Base-by-base conservation (phyloP, 2,329 filamentous ascomycete genomes). In the Aspergillus texensis region DNA sequence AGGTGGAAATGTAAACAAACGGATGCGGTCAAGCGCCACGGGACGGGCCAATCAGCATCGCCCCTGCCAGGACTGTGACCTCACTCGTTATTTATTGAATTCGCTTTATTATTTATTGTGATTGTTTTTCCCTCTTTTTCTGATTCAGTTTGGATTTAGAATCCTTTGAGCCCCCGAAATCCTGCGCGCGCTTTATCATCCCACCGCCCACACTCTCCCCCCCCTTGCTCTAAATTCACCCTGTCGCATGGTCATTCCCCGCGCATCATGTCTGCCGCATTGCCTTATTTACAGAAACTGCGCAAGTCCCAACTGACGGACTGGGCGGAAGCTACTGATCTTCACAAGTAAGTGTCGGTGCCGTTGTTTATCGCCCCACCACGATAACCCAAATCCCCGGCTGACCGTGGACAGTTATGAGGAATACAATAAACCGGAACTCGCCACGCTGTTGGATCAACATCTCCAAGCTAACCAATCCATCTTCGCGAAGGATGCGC, bases 301-400 rank as follows among this genome's bases (percentile, higher is more conserved):
- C 90, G 91, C 82, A 96, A 96, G 85, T 85, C 84, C 71, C 92
- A 94, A 68, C 86, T 97, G 62, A 78, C 88, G 71, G 89, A 91
- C 67, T 84, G 96, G 66, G 92, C 92, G 64, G 86, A 91, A 68
- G 81, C 84, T 54, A 85, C 91, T 66, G 90, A 90, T 63, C 82
- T 94, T 60, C 84, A 87, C 75, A 86, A 91, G 93, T 96, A 87
- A 74, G 89, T 86, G 65, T 24, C 50, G 24, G 32, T 28, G 26
- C 46, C 46, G 50, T 45, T 24, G 57, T 41, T 62, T 34, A 61
- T 53, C 46, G 41, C 46, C 52, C 50, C 45, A 39, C 55, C 39
- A 19, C 30, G 32, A 39, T 39, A 34, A 48, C 26, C 26, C 60
- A 45, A 45, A 36, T 36, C 50, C 46, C 39, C 39, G 39, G 57